Conservation (phyloP, 768 basidiomycete genomes). For the Chalciporus piperatus region DNA sequence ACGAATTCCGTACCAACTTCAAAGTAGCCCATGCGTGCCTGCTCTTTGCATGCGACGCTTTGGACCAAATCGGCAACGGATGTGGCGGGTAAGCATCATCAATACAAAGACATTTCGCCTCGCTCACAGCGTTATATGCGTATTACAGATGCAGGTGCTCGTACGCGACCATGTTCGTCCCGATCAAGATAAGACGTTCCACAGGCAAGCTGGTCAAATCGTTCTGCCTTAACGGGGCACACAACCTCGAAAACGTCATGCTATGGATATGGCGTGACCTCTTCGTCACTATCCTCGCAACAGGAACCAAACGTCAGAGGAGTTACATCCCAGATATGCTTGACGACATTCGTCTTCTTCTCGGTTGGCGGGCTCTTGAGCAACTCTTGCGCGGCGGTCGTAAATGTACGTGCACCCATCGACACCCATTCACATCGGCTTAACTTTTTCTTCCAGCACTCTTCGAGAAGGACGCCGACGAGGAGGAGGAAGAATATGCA, state of each 20-base stretch:
- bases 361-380: constrained; percentile 53
- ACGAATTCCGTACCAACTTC: constrained; percentile 55
- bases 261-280: constrained; percentile 73
- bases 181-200: constrained; percentile 43
- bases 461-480: constrained; percentile 20
- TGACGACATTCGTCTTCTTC: constrained; percentile 49
- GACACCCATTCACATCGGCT: neutral
- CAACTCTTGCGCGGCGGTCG: constrained; percentile 54
- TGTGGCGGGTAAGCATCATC: constrained; percentile 34
- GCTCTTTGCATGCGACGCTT: constrained; percentile 45
- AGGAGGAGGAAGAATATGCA: constrained; percentile 21
- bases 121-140: constrained; percentile 1
- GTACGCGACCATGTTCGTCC: constrained; percentile 44
- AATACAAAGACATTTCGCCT: constrained; percentile 6
- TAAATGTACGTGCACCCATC: constrained; percentile 31
- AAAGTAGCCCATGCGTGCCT: constrained; percentile 53
- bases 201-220: constrained; percentile 45
- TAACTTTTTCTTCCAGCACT: constrained; percentile 7
- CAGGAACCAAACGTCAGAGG: constrained; percentile 27
- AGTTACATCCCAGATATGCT: constrained; percentile 50
- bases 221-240: constrained; percentile 48
- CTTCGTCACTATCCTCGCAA: constrained; percentile 53
- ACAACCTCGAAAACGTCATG: constrained; percentile 42
- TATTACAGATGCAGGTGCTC: constrained; percentile 53
- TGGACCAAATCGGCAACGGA: constrained; percentile 42